phyloP scores from a whole-genome alignment of 2,329 filamentous ascomycete genomes.

The Penicillium sp. region DNA sequence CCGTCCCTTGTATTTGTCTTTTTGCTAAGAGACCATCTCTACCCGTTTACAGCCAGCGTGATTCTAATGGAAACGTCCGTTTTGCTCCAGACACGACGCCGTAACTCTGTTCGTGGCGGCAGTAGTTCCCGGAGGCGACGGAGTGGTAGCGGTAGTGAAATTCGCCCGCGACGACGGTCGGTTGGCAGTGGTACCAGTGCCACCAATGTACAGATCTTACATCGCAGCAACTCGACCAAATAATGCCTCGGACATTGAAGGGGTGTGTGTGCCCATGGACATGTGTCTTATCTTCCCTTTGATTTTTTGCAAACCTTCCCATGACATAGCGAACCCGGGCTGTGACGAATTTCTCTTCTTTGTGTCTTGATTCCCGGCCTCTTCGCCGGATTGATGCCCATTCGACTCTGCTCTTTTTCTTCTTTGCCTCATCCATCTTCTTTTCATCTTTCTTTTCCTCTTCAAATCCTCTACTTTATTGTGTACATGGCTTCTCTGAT shows the following conservation, averaged over 20 bases:
- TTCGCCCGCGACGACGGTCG: constrained; percentile 45
- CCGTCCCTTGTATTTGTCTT: constrained; percentile 31
- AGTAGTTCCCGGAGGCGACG: constrained; percentile 38
- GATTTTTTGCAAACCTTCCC: constrained; percentile 26
- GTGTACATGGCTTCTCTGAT: constrained; percentile 46
- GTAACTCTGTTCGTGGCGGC: constrained; percentile 41
- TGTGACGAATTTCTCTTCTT: constrained; percentile 36
- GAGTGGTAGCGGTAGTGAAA: constrained; percentile 45
- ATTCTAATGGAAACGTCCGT: constrained; percentile 51
- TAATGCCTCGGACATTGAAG: constrained; percentile 27
- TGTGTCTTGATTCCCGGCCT: constrained; percentile 29
- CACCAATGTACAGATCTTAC: constrained; percentile 37
- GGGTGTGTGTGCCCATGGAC: constrained; percentile 19
- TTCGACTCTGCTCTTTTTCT: constrained; percentile 24
- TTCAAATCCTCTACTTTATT: constrained; percentile 24
- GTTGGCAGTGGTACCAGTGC: constrained; percentile 38
- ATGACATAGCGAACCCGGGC: constrained; percentile 42
- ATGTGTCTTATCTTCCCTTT: constrained; percentile 28
- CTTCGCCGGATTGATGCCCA: constrained; percentile 26
- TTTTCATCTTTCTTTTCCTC: constrained; percentile 12
- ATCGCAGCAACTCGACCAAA: constrained; percentile 47
- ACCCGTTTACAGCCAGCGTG: constrained; percentile 44
- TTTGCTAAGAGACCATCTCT: constrained; percentile 44
- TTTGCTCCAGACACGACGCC: constrained; percentile 50
- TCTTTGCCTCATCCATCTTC: constrained; percentile 22